Base-by-base conservation (phyloP, 768 basidiomycete species). In the Exidia glandulosa region DNA sequence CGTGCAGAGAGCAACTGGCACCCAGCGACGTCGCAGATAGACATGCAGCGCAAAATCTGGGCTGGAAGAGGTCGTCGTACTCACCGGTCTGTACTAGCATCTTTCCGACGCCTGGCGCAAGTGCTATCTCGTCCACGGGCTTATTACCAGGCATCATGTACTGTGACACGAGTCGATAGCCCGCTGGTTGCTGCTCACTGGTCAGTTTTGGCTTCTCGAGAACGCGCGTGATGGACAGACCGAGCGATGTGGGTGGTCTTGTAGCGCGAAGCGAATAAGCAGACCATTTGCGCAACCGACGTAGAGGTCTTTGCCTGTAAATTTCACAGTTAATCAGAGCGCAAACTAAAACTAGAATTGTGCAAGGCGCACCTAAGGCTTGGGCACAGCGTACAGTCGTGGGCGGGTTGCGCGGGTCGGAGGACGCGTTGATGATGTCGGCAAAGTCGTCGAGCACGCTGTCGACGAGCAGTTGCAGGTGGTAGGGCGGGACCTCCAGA, bases 211-310 rank as follows among this genome's bases (percentile, higher is more conserved):
- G 13, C 66, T 12, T 6, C 16, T 23, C 9, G 9, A 45, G 41
- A 19, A 6, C 41, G 7, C 6, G 41, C 41, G 6, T 5, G 41
- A 45, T n/a, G n/a, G 57, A 68, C 77, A 60, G 62, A 82, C 82
- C 66, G 77, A 74, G 64, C 72, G 75, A 27, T 79, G 71, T 62
- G 78, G 76, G 64, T 81, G 82, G 2, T 77, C 78, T 65, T 86
- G 86, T 25, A 90, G 75, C 1, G 86, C 79, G 68, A 87, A 94
- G 47, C 92, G 85, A 34, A 93, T 73, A 7, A 96, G 77, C 64
- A 90, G 83, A 25, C 94, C 92, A 61, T 93, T 90, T 25, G 85
- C 83, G 62, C 87, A 88, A 13, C 92, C 94, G 13, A 91, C 80
- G 64, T 93, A 94, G 29, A 95, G 81, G 66, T 96, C 93, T 45